Evolutionary conservation across 192 early-diverging fungal genomes (phyloP).

Genomic region (Backusella macrospora): DNA sequence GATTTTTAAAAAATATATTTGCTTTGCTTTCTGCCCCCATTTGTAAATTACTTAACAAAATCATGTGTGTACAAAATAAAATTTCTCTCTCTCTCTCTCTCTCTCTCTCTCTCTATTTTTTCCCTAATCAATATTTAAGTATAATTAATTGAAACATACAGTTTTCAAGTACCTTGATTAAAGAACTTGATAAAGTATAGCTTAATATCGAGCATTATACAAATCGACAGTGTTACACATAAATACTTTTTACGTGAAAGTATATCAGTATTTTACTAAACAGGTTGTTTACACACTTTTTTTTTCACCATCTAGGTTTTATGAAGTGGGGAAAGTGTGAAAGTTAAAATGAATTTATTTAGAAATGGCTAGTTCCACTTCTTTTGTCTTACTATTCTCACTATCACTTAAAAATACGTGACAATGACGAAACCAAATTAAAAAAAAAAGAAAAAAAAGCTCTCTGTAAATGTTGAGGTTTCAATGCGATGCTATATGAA

Average conservation of each 20-base stretch:
- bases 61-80: background rate
- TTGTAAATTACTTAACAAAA: background rate
- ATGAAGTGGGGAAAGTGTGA: background rate
- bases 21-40: background rate
- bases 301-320: background rate
- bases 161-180: background rate
- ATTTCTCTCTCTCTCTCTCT: no score
- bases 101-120: no score
- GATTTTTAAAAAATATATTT: background rate
- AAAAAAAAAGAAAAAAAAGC: no score
- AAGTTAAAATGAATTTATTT: background rate
- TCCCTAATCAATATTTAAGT: background rate
- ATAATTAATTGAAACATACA: background rate
- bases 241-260: background rate
- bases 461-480: no score
- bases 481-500: background rate
- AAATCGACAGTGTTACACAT: background rate
- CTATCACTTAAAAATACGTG: background rate
- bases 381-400: background rate
- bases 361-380: background rate
- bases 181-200: background rate
- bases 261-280: background rate
- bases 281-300: background rate
- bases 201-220: no score
- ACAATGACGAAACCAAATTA: conserved; percentile 1